Base-by-base conservation (phyloP, 2,329 filamentous ascomycete species). In the Cytospora mali region DNA sequence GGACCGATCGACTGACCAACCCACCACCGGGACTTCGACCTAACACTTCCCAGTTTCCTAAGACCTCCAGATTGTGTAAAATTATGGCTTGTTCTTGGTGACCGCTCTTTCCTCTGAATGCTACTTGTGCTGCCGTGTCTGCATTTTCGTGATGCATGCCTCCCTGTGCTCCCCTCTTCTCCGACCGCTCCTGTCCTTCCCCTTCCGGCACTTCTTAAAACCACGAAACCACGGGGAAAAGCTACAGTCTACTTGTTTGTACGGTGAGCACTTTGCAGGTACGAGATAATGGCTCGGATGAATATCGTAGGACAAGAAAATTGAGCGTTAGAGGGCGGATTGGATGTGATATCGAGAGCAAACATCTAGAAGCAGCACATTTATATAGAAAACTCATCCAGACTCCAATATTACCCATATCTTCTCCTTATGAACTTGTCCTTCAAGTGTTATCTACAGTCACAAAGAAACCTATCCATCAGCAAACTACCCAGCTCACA, bases 41-140 rank as follows among this genome's bases (percentile, higher is more conserved):
- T 11, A 7, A 31, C 9, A 31, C 29, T 31, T 31, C 29, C 29
- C 9, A n/a, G n/a, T n/a, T n/a, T n/a, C n/a, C n/a, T n/a, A n/a
- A n/a, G n/a, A n/a, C n/a, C n/a, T n/a, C n/a, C n/a, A n/a, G n/a
- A n/a, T n/a, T n/a, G n/a, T n/a, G n/a, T n/a, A n/a, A n/a, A n/a
- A n/a, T n/a, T n/a, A n/a, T n/a, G n/a, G n/a, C n/a, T n/a, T n/a
- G n/a, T n/a, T n/a, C n/a, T n/a, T 1, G 21, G 53, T 51, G 53
- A 63, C 61, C 61, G 57, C 61, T 48, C 31, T 52, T 61, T 61
- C 31, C 28, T 52, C 61, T 23, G n/a, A 60, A 7, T 9, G 21
- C 18, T 42, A 6, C 16, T 18, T 18, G 35, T 39, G 35, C 35
- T 39, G 35, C 35, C 35, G 5, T 39, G 31, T 39, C 48, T n/a